Conservation (phyloP, 148 eudicot species). For the Vaccinium darrowii region DNA sequence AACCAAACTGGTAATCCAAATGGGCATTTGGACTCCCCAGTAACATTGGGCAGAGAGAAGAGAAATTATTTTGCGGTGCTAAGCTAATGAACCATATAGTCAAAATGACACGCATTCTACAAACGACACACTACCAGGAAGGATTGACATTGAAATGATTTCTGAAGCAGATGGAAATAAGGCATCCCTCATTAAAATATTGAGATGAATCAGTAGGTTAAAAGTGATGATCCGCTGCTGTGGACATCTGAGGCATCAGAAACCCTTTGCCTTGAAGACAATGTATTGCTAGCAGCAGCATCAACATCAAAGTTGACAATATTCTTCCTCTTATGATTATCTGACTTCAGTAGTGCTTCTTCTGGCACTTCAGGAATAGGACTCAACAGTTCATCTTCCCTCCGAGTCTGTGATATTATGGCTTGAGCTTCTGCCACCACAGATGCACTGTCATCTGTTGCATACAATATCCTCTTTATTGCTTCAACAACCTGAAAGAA, state of each 20-base stretch:
- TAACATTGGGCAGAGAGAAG: background rate
- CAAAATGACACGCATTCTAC: background rate
- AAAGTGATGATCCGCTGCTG: constrained; percentile 55
- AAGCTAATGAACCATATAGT: background rate
- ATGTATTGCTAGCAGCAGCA: constrained; percentile 51
- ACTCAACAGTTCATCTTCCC: constrained; percentile 22
- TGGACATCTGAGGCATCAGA: constrained; percentile 83
- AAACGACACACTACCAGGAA: background rate
- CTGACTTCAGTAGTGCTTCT: constrained; percentile 33
- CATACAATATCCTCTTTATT: constrained; percentile 65
- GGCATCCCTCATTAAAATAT: background rate
- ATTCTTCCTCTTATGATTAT: constrained; percentile 68
- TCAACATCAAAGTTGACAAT: constrained; percentile 66
- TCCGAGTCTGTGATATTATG: constrained; percentile 49
- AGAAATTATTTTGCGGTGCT: background rate
- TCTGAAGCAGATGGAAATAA: background rate
- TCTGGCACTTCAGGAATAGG: constrained; percentile 44
- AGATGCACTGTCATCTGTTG: constrained; percentile 63
- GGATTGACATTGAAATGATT: background rate
- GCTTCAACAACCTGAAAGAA: constrained; percentile 67
- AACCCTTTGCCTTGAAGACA: constrained; percentile 70
- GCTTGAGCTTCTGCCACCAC: constrained; percentile 76
- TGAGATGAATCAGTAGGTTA: constrained; percentile 37
- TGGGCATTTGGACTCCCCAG: background rate
- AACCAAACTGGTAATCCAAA: background rate